Percentiles rank a stretch among this genome's conserved stretches.
phyloP scores from a whole-genome alignment of 805 yeast genomes.

The Komagataella kurtzmanii region DNA sequence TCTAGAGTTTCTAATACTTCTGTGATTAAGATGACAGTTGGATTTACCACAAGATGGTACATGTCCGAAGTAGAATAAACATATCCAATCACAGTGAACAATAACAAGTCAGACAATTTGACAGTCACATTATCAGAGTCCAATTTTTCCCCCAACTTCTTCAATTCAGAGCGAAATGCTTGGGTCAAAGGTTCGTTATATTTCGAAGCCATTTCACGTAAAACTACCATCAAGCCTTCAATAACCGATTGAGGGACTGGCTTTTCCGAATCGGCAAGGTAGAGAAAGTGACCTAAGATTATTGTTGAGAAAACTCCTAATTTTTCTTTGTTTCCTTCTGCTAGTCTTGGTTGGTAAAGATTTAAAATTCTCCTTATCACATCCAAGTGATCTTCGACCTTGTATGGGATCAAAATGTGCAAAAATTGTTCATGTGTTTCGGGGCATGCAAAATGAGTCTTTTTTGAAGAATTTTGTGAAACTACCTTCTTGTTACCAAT shows the following conservation, averaged over 20 bases:
- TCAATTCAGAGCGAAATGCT: constrained; percentile 43
- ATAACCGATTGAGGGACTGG: constrained; percentile 16
- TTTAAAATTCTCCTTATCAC: constrained; percentile 43
- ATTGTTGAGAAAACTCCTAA: constrained; percentile 51
- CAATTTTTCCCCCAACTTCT: constrained; percentile 40
- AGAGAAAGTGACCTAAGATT: constrained; percentile 47
- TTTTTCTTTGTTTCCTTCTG: constrained; percentile 70
- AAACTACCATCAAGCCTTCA: constrained; percentile 23
- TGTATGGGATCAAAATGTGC: constrained; percentile 16
- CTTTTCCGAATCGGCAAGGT: constrained; percentile 23
- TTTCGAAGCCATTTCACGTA: constrained; percentile 49
- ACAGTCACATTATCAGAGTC: constrained; percentile 21
- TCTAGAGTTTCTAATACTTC: constrained; percentile 39
- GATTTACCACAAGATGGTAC: constrained; percentile 84
- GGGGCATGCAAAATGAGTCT: constrained; percentile 27
- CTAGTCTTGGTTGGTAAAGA: constrained; percentile 61
- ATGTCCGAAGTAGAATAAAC: constrained; percentile 92
- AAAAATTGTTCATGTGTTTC: constrained; percentile 28
- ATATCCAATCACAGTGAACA: constrained; percentile 59
- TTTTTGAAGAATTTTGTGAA: constrained; percentile 5
- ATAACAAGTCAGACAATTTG: constrained; percentile 42
- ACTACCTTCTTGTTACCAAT: constrained; percentile 14
- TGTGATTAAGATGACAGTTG: constrained; percentile 59
- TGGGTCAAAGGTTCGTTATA: constrained; percentile 53
- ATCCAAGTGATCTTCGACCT: constrained; percentile 27